These are phyloP conservation scores for Delitschia confertaspora DNA, from an alignment of 495 filamentous ascomycete genomes.

Conservation along the genomic window DNA sequence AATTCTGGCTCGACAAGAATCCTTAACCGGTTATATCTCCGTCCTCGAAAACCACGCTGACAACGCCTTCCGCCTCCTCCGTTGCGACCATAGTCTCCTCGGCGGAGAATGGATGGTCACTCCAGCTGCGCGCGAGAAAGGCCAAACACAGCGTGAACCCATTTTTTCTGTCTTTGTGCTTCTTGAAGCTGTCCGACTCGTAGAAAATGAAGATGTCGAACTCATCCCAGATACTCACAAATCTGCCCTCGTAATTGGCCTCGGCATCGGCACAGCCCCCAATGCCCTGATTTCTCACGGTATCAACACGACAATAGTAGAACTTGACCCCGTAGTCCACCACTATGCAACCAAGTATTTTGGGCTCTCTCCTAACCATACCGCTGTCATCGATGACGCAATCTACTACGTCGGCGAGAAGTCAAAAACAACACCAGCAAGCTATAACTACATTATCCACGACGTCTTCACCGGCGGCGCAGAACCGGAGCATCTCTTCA, in stretches of 20 bases:
- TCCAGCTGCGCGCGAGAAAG: slow-evolving; percentile 28
- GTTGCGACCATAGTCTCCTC: slow-evolving; percentile 88
- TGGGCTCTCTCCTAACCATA: slow-evolving; percentile 66
- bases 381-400: slow-evolving; percentile 71
- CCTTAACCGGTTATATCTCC: slow-evolving; percentile 83
- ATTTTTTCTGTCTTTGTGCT: slow-evolving; percentile 90
- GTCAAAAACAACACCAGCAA: slow-evolving; percentile 35
- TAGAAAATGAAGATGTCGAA: slow-evolving; percentile 40
- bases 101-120: slow-evolving; percentile 84
- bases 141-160: slow-evolving; percentile 55
- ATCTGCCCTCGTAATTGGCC: slow-evolving; percentile 78
- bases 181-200: slow-evolving; percentile 80
- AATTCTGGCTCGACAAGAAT: slow-evolving; percentile 71
- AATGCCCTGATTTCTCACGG: slow-evolving; percentile 78
- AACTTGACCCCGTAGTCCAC: slow-evolving; percentile 85
- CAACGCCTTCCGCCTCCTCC: slow-evolving; percentile 68
- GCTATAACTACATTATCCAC: slow-evolving; percentile 88
- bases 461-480: slow-evolving; percentile 98
- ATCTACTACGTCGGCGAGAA: slow-evolving; percentile 56
- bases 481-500: slow-evolving; percentile 82
- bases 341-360: slow-evolving; percentile 78
- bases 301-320: slow-evolving; percentile 84
- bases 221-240: slow-evolving; percentile 51
- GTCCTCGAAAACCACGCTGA: slow-evolving; percentile 61
- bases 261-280: slow-evolving; percentile 86